Percentiles rank a stretch among this genome's conserved stretches.
These are phyloP conservation scores for Alternaria atra DNA, from an alignment of 2,329 filamentous ascomycete genomes.

Conservation along the genomic window DNA sequence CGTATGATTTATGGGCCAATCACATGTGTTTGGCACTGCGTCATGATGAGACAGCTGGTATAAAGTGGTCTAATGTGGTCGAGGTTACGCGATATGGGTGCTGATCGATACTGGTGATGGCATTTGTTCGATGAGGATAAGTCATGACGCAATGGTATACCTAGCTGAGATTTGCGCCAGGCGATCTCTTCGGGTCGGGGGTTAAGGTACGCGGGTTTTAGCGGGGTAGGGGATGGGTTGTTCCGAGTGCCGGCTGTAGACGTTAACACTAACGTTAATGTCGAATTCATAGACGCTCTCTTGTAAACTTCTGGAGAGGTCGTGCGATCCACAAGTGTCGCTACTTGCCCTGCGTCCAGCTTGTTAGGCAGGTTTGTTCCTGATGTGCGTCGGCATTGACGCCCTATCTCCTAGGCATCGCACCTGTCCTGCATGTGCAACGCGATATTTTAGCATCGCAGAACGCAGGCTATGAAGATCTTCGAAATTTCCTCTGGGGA, in stretches of 20 bases:
- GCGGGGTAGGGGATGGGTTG: slow-evolving; percentile 7
- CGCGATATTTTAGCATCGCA: not conserved
- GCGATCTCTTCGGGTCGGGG: slow-evolving; percentile 12
- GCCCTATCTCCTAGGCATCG: not conserved
- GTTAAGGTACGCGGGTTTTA: slow-evolving; percentile 8
- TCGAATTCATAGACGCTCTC: not conserved
- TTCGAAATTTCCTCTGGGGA: not conserved
- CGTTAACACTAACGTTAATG: not conserved
- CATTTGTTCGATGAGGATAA: slow-evolving; percentile 24
- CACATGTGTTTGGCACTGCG: slow-evolving; percentile 13
- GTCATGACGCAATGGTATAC: slow-evolving; percentile 40
- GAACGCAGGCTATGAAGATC: not conserved
- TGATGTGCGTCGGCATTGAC: not conserved
- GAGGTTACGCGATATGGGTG: slow-evolving; percentile 1
- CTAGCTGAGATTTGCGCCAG: slow-evolving; percentile 10
- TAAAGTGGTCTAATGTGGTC: not conserved
- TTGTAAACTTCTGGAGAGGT: not conserved
- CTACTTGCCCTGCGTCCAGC: no score
- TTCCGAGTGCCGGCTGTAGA: not conserved
- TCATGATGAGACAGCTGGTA: slow-evolving; percentile 16
- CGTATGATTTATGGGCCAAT: slow-evolving; percentile 14
- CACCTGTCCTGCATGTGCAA: not conserved
- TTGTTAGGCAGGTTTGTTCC: not conserved
- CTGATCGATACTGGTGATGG: slow-evolving; percentile 7
- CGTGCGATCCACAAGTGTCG: not conserved